Conservation (phyloP, 2,329 filamentous ascomycete species). For the Ilyonectria sp. region DNA sequence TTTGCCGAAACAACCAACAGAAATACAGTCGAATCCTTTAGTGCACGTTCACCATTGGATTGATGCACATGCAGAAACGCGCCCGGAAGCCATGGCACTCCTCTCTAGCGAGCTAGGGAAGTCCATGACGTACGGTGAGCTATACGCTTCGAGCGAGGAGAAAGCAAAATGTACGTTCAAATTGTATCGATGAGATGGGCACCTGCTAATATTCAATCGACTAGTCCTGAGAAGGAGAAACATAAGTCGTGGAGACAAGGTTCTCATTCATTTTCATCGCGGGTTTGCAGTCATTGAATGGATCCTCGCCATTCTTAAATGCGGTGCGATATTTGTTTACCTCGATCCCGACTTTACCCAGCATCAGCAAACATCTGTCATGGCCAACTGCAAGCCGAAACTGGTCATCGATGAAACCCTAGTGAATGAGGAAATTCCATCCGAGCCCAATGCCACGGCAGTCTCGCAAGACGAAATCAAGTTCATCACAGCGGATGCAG, state of each 20-base stretch:
- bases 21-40: background rate
- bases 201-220: background rate
- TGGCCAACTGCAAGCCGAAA: background rate
- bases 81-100: background rate
- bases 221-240: background rate
- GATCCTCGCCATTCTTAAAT: slow-evolving; percentile 2
- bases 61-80: slow-evolving; percentile 4
- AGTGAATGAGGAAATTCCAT: background rate
- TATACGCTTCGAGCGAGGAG: background rate
- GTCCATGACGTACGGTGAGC: slow-evolving; percentile 4
- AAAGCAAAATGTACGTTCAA: background rate
- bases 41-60: slow-evolving; percentile 5
- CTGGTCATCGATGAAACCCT: background rate
- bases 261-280: background rate
- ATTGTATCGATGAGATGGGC: background rate
- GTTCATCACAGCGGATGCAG: background rate
- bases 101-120: background rate
- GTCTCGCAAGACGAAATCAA: background rate
- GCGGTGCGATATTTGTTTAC: slow-evolving; percentile 1
- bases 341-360: background rate
- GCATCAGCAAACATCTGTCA: background rate
- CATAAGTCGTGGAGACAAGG: background rate
- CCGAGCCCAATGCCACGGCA: background rate
- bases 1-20: background rate
- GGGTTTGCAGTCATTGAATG: slow-evolving; percentile 2